Evolutionary conservation across 495 filamentous ascomycete genomes (phyloP), one percentile per base, ranked within the genome.

Genomic region (Halenospora varia): DNA sequence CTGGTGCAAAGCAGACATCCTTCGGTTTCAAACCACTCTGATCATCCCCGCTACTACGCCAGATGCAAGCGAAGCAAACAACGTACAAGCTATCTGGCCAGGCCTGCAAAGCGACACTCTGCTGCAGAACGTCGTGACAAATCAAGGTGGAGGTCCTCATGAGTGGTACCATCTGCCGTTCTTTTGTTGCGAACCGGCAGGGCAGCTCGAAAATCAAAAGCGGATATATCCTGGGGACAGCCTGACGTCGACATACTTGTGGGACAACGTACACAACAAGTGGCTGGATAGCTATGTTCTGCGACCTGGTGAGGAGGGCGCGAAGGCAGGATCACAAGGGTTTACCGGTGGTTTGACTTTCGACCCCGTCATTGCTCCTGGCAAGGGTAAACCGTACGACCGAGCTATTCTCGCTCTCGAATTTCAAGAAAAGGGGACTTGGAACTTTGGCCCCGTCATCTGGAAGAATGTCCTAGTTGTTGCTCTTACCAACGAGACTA

Each of bases 121-220:
- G 11, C 39, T 60, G 25, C 51, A 60, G 23, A 48, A 54, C 15
- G 57, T 60, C 23, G 25, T 60, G 8, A 44, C 29, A 45, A 60
- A 55, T 39, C 51, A 49, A 29, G 57, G 51, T 29, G 57, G 57
- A n/a, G 41, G 29, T 10, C 23, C 45, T 44, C 25, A 35, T 6
- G 51, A 48, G 3, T 60, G 57, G 57, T 55, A 42, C 25, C 24
- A 51, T n/a, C 41, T 50, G 26, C 57, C 57, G 19, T 60, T 55
- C 23, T 60, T 55, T 46, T 60, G 57, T 22, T 60, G 57, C 57
- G 50, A 4, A 6, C 4, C 29, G 13, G 4, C 29, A 13, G 29
- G 29, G 29, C 29, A 35, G 6, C 29, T 35, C 13, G 29, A 4
- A 4, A 35, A 35, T 13, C 29, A 35, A 35, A 6, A 4, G 29